Base-by-base conservation (phyloP, 495 filamentous ascomycete genomes). In the Jackrogersella minutella region DNA sequence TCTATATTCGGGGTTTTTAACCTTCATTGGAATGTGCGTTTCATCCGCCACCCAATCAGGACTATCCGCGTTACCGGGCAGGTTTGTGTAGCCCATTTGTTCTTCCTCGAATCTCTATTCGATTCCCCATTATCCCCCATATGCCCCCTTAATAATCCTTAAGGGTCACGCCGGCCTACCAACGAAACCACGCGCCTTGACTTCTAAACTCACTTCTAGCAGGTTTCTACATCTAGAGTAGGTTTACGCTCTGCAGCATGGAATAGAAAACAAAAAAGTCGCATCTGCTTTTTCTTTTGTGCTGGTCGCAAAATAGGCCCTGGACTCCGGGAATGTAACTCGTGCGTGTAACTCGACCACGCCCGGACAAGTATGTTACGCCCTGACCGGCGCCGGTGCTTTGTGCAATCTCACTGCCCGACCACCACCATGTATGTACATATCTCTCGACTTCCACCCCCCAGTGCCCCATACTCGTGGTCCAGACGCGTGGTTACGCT, bases 21-120 rank as follows among this genome's bases (percentile, higher is more conserved):
- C 66, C 66, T 19, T 57, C 66, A 47, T 58, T 64, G 66, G 66
- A 64, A 61, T 64, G 60, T 61, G n/a, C 43, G 55, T 61, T 69
- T 51, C 54, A 55, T 53, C 66, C 37, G 24, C 34, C 30, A 17
- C 30, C 56, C 56, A 69, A 69, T 69, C 60, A 61, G n/a, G 28
- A 30, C 14, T 34, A 24, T 61, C 60, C 56, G 66, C 66, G 66
- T 64, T 64, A 52, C 60, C 47, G 13, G 36, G 37, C 44, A 52
- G 43, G 17, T 55, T n/a, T 52, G 49, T 30, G 51, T 60, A 30
- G 3, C 7, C 3, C 26, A 7, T 30, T 30, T 33, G 49, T 40
- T 41, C 22, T 34, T 30, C 17, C 24, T 53, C 34, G 59, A 59
- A 54, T 53, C 11, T 43, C 58, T 58, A 17, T 16, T 34, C 53